A percentile compares a stretch with the other conserved stretches of the same genome.
These are phyloP conservation scores for Aureobasidium sp. DNA, from an alignment of 2,329 filamentous ascomycete species.

Conservation along the genomic window DNA sequence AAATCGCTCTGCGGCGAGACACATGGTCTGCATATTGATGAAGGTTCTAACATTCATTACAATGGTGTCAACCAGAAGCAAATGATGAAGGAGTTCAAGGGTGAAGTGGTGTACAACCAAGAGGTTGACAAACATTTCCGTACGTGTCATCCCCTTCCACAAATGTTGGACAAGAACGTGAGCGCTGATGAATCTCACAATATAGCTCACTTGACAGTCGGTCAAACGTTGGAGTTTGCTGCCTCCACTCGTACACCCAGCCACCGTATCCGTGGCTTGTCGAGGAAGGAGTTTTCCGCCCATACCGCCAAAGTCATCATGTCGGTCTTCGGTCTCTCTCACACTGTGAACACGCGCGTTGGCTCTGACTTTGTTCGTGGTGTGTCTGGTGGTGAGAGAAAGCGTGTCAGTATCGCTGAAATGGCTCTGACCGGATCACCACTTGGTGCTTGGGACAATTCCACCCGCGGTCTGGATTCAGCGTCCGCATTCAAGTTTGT, in stretches of 20 bases:
- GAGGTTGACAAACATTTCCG: slow-evolving; percentile 27
- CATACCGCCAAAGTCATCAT: slow-evolving; percentile 46
- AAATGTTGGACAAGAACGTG: not conserved
- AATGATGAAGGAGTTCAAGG: slow-evolving; percentile 43
- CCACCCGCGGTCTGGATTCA: slow-evolving; percentile 46
- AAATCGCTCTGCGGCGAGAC: slow-evolving; percentile 57
- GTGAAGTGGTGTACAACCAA: slow-evolving; percentile 41
- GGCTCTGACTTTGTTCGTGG: slow-evolving; percentile 55
- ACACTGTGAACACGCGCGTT: no score
- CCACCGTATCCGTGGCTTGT: slow-evolving; percentile 52
- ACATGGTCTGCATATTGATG: slow-evolving; percentile 49
- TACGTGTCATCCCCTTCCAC: not conserved
- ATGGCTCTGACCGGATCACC: slow-evolving; percentile 36
- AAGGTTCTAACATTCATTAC: slow-evolving; percentile 52
- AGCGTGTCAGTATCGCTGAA: slow-evolving; percentile 56
- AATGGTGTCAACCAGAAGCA: slow-evolving; percentile 35
- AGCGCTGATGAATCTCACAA: slow-evolving; percentile 22
- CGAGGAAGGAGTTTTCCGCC: slow-evolving; percentile 48
- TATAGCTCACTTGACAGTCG: slow-evolving; percentile 51
- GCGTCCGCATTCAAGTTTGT: slow-evolving; percentile 55
- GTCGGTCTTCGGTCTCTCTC: slow-evolving; percentile 47
- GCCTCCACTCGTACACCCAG: slow-evolving; percentile 46
- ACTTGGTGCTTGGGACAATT: slow-evolving; percentile 41
- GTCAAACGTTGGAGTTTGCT: slow-evolving; percentile 51
- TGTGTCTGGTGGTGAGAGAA: slow-evolving; percentile 51